Percentiles rank a stretch among this genome's conserved stretches.
Conservation (phyloP, 495 filamentous ascomycete genomes). For the Penicillium atrosanguineum region DNA sequence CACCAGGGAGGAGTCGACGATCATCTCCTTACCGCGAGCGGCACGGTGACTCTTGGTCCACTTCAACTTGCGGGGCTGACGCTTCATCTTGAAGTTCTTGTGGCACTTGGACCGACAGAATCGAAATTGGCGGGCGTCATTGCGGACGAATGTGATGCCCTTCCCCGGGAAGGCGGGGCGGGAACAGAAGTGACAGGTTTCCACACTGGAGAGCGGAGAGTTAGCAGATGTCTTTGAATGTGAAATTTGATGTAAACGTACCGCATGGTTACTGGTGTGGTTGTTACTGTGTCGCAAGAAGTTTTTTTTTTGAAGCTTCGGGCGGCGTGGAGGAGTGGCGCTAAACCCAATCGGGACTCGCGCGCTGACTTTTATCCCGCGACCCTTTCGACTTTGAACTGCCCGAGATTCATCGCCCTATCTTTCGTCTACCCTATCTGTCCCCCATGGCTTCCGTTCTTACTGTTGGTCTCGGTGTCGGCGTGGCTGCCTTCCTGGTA, state of each 20-base stretch:
- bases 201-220: slow-evolving; percentile 53
- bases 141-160: slow-evolving; percentile 83
- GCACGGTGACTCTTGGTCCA: slow-evolving; percentile 80
- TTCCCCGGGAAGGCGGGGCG: slow-evolving; percentile 80
- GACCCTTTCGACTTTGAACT: not conserved
- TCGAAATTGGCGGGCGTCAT: slow-evolving; percentile 64
- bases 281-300: slow-evolving; percentile 25
- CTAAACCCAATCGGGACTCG: slow-evolving; percentile 26
- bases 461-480: slow-evolving; percentile 75
- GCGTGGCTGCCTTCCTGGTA: slow-evolving; percentile 75
- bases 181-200: slow-evolving; percentile 92
- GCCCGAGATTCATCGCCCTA: not conserved
- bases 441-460: slow-evolving; percentile 68
- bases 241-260: slow-evolving; percentile 14
- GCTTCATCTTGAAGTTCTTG: slow-evolving; percentile 99
- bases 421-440: not conserved
- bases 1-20: slow-evolving; percentile 87
- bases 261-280: slow-evolving; percentile 34
- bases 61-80: slow-evolving; percentile 76
- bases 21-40: slow-evolving; percentile 83
- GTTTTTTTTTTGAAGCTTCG: slow-evolving; percentile 34
- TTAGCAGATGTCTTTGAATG: not conserved
- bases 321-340: slow-evolving; percentile 28
- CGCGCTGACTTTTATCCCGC: slow-evolving; percentile 34
- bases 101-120: slow-evolving; percentile 91